Conservation (phyloP, 768 basidiomycete species). For the Dictyophora rubrovolvata region DNA sequence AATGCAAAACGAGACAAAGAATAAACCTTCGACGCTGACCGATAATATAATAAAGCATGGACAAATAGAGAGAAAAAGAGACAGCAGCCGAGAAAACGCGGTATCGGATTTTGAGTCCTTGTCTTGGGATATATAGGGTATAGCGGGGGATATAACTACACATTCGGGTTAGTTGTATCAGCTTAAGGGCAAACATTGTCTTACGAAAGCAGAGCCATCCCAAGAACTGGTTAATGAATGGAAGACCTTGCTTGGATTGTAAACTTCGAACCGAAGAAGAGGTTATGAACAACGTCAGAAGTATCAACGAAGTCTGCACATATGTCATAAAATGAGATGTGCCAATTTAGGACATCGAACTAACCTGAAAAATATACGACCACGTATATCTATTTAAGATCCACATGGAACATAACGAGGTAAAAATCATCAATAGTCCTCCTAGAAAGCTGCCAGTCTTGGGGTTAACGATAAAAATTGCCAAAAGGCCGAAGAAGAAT, state of each 20-base stretch:
- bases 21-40: conserved; percentile 73
- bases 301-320: conserved; percentile 34
- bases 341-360: background rate
- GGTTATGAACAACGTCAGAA: conserved; percentile 42
- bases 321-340: background rate
- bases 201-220: conserved; percentile 62
- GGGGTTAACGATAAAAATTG: background rate
- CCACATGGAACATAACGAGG: conserved; percentile 20
- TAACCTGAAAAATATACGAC: background rate
- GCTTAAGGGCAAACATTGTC: conserved; percentile 12
- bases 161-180: background rate
- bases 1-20: conserved; percentile 59
- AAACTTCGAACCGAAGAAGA: conserved; percentile 47
- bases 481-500: conserved; percentile 16
- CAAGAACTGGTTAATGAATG: conserved; percentile 42
- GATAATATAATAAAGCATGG: conserved; percentile 73
- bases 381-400: background rate
- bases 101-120: conserved; percentile 20
- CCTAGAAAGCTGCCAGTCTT: conserved; percentile 38
- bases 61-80: conserved; percentile 61
- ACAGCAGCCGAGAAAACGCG: conserved; percentile 35
- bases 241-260: conserved; percentile 57
- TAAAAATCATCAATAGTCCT: conserved; percentile 33
- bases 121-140: conserved; percentile 37
- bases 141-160: conserved; percentile 39